Percentiles rank a stretch among this genome's conserved stretches.
Evolutionary conservation across 2,329 filamentous ascomycete species (phyloP).

Genomic region (Penicillium janthinellum): DNA sequence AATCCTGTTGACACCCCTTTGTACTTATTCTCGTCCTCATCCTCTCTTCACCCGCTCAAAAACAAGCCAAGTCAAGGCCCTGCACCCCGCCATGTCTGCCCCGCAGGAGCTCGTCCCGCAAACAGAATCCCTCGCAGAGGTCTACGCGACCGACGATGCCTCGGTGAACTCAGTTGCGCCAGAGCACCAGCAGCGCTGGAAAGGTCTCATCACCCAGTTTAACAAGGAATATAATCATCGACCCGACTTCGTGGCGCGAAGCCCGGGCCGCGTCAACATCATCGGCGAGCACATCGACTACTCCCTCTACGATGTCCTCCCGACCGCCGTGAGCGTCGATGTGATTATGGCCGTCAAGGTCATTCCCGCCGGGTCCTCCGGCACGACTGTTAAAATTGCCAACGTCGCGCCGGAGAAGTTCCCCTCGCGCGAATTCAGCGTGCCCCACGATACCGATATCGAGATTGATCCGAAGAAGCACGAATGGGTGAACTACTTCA

Average conservation of each 20-base stretch:
- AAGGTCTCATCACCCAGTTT: conserved; percentile 71
- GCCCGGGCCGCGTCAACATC: conserved; percentile 93
- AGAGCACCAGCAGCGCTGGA: conserved; percentile 73
- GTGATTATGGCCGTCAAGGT: conserved; percentile 78
- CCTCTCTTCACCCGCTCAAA: conserved; percentile 1
- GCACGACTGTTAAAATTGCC: conserved; percentile 71
- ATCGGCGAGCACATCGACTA: conserved; percentile 99
- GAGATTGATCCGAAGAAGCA: conserved; percentile 82
- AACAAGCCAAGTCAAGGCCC: conserved; percentile 3
- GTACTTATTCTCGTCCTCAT: background rate
- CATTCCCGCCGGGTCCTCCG: conserved; percentile 45
- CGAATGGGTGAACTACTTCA: conserved; percentile 99
- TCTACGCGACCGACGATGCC: conserved; percentile 77
- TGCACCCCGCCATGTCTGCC: conserved; percentile 40
- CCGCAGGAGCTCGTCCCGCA: conserved; percentile 65
- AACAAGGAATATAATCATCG: conserved; percentile 66
- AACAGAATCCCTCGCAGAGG: conserved; percentile 72
- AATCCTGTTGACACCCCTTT: background rate
- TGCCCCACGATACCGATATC: conserved; percentile 64
- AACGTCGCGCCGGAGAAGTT: conserved; percentile 80
- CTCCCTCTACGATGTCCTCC: conserved; percentile 91
- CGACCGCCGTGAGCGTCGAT: conserved; percentile 92
- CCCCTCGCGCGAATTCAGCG: conserved; percentile 70
- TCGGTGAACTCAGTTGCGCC: conserved; percentile 72
- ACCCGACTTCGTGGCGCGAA: conserved; percentile 82